phyloP scores from a whole-genome alignment of 495 filamentous ascomycete species.

The Penicillium maclennaniae region DNA sequence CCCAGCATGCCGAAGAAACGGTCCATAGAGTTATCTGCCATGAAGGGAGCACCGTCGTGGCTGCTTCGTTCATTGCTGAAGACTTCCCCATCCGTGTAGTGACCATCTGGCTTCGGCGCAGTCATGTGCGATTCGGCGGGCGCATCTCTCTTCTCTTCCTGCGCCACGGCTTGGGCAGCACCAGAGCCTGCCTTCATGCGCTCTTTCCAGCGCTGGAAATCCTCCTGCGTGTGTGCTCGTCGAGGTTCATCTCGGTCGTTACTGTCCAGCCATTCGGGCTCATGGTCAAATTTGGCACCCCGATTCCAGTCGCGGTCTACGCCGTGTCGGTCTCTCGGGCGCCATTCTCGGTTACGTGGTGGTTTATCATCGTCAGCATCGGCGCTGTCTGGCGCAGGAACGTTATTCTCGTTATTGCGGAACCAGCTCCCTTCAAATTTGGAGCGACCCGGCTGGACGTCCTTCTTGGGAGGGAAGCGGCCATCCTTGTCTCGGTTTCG shows the following conservation, averaged over 20 bases:
- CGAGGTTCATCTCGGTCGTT: conserved; percentile 64
- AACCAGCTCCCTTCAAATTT: conserved; percentile 57
- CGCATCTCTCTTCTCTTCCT: conserved; percentile 47
- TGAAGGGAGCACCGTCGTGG: conserved; percentile 29
- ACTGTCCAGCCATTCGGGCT: conserved; percentile 84
- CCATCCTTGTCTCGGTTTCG: conserved; percentile 40
- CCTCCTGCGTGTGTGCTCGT: conserved; percentile 74
- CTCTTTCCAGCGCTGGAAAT: conserved; percentile 95
- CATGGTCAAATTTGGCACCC: conserved; percentile 58
- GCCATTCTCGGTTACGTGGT: conserved; percentile 61
- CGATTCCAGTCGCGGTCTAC: conserved; percentile 62
- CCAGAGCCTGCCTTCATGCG: conserved; percentile 68
- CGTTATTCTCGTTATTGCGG: conserved; percentile 35
- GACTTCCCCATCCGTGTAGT: conserved; percentile 36
- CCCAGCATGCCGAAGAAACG: conserved; percentile 76
- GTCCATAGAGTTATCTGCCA: conserved; percentile 65
- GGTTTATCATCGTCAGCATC: conserved; percentile 55
- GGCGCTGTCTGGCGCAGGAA: conserved; percentile 45
- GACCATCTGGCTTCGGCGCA: conserved; percentile 29
- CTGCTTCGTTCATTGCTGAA: conserved; percentile 18
- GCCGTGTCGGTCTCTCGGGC: conserved; percentile 50
- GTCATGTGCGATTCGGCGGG: conserved; percentile 23
- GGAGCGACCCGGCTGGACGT: conserved; percentile 42
- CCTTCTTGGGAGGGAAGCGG: conserved; percentile 48
- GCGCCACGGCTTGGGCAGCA: conserved; percentile 22